Evolutionary conservation across 139 green algal genomes (phyloP), one percentile per base, ranked within the genome.

Genomic region (Prasinococcaceae sp.): DNA sequence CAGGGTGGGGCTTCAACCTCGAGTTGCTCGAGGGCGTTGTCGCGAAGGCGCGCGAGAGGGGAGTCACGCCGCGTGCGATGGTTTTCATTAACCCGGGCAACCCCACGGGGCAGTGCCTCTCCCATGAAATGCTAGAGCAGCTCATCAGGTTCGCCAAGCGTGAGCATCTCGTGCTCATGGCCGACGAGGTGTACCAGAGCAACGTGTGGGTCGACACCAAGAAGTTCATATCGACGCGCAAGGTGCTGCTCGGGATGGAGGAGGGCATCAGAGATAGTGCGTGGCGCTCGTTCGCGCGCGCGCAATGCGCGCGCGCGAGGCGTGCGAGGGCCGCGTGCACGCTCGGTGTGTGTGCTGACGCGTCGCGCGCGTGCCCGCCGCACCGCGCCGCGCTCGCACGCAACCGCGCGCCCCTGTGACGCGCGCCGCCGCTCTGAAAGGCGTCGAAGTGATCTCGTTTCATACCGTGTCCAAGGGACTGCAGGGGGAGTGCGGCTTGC

Each of bases 61-160:
- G 77, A 45, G 78, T 78, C 58, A 54, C 53, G 17, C 79, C 88
- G 46, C 74, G 86, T 2, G 81, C 66, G 24, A 45, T 94, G 38
- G 81, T 86, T 27, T 74, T 95, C 2, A 96, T 96, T 68, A 96
- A 94, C 64, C 87, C 88, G 0, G 87, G 88, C 51, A 96, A 96
- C 69, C 87, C 87, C 23, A 95, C 87, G 8, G 84, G 76, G 22
- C 79, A 89, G 62, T 80, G 71, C 54, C 6, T 68, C 14, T 30
- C 25, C 9, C 47, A 43, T 22, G 14, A 35, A 5, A 61, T 63
- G 30, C 51, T 61, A 28, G 26, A 47, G 20, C 39, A 54, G 1
- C 26, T 68, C 16, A 74, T 84, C 47, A 61, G 77, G 60, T 89
- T 94, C 58, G 86, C 76, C 61, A 54, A 61, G 24, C 58, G 84